Evolutionary conservation across 177 flowering plant species (phyloP).

Genomic region (Telopea speciosissima): DNA sequence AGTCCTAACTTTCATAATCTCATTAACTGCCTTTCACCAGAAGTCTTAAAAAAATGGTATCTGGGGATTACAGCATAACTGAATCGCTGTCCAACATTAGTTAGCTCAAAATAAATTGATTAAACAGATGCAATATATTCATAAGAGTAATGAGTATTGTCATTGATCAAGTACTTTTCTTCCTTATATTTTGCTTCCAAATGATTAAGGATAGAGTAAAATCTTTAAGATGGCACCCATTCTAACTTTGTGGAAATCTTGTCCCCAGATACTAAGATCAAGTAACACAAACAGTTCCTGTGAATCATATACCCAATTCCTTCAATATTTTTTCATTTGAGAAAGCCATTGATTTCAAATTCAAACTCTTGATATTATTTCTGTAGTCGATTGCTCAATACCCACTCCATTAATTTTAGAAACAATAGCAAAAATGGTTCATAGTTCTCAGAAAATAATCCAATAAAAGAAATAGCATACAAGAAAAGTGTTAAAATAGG

Average conservation of each 20-base stretch:
- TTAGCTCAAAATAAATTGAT: not conserved
- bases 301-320: not conserved
- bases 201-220: not conserved
- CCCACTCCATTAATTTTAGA: not conserved
- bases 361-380: not conserved
- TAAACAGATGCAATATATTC: not conserved
- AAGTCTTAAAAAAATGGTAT: too few relatives aligned
- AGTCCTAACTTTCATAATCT: too few relatives aligned
- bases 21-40: not conserved
- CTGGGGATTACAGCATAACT: not conserved
- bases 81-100: not conserved
- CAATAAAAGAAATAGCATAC: not conserved
- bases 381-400: not conserved
- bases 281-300: not conserved
- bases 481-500: constrained; percentile 1
- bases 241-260: not conserved
- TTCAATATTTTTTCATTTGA: not conserved
- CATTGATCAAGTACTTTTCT: not conserved
- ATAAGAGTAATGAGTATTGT: not conserved
- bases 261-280: not conserved
- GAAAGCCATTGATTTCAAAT: too few relatives aligned
- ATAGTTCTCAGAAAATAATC: not conserved
- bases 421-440: too few relatives aligned
- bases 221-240: not conserved
- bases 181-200: not conserved